A percentile compares a stretch with the other conserved stretches of the same genome.
These are phyloP conservation scores for Hebeloma cylindrosporum DNA, from an alignment of 768 basidiomycete genomes.

Conservation along the genomic window DNA sequence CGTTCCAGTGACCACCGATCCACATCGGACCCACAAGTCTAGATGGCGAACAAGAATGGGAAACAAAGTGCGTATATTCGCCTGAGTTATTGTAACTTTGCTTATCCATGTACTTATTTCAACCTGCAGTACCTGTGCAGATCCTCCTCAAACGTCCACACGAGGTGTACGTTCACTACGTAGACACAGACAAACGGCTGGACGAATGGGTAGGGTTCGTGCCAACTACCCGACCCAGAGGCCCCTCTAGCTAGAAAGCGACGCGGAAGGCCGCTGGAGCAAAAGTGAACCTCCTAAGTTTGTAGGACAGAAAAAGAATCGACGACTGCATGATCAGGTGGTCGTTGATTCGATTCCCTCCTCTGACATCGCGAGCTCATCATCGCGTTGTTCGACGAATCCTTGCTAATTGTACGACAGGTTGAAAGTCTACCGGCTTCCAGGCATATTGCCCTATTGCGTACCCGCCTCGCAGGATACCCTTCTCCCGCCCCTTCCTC, in stretches of 20 bases:
- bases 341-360: no score
- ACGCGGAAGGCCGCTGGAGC: conserved; percentile 27
- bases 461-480: no score
- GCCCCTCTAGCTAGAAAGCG: conserved; percentile 33
- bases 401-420: no score
- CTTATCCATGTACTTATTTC: conserved; percentile 6
- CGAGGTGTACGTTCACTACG: conserved; percentile 71
- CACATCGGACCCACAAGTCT: no score
- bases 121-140: conserved; percentile 42
- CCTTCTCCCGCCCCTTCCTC: no score
- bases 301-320: no score
- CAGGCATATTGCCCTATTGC: no score
- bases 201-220: conserved; percentile 67
- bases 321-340: no score
- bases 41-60: conserved; percentile 35
- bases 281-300: no score
- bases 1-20: conserved; percentile 24
- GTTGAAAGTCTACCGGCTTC: no score
- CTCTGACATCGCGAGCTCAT: no score
- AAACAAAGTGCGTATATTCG: conserved; percentile 26
- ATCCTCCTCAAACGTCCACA: conserved; percentile 52
- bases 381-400: no score
- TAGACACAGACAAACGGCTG: conserved; percentile 66
- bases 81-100: conserved; percentile 1
- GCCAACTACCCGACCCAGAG: conserved; percentile 27